Conservation (phyloP, 1,139 yeast genomes). For the Candida pseudoviswanathii region DNA sequence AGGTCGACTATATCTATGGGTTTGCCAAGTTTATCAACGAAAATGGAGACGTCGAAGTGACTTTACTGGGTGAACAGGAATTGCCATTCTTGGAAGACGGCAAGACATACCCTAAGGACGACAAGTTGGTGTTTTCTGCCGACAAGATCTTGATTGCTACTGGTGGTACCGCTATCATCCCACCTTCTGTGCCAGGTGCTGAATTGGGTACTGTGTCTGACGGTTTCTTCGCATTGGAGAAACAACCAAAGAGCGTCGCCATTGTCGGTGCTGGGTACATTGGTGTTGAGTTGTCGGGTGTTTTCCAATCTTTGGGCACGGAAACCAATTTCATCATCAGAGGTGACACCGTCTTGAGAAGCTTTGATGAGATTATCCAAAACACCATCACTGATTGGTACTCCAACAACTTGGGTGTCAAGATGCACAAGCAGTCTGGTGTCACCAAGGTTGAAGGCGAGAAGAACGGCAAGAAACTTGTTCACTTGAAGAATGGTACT, state of each 20-base stretch:
- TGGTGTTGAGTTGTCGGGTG: conserved; percentile 94
- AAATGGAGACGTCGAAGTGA: conserved; percentile 79
- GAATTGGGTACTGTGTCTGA: conserved; percentile 88
- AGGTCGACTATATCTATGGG: conserved; percentile 87
- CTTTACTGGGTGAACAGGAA: conserved; percentile 46
- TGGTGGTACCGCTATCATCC: conserved; percentile 84
- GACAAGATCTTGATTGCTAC: conserved; percentile 87
- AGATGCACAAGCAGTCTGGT: conserved; percentile 68
- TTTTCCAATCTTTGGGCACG: conserved; percentile 85
- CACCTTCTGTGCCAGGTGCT: conserved; percentile 72
- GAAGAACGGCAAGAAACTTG: conserved; percentile 61
- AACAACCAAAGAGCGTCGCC: conserved; percentile 90
- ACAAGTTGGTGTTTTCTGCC: conserved; percentile 67
- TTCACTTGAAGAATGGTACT: conserved; percentile 56
- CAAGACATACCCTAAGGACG: conserved; percentile 40
- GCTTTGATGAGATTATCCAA: conserved; percentile 83
- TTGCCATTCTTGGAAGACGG: conserved; percentile 34
- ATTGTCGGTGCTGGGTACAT: conserved; percentile 98
- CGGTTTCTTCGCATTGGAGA: conserved; percentile 79
- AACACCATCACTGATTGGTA: conserved; percentile 78
- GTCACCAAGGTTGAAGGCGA: conserved; percentile 64
- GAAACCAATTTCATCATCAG: conserved; percentile 87
- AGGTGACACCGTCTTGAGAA: conserved; percentile 85
- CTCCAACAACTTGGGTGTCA: conserved; percentile 71
- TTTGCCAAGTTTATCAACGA: conserved; percentile 70